Percentiles rank a stretch among this genome's conserved stretches.
Conservation (phyloP, 2,329 filamentous ascomycete species). For the Domatiomyces catenatus region DNA sequence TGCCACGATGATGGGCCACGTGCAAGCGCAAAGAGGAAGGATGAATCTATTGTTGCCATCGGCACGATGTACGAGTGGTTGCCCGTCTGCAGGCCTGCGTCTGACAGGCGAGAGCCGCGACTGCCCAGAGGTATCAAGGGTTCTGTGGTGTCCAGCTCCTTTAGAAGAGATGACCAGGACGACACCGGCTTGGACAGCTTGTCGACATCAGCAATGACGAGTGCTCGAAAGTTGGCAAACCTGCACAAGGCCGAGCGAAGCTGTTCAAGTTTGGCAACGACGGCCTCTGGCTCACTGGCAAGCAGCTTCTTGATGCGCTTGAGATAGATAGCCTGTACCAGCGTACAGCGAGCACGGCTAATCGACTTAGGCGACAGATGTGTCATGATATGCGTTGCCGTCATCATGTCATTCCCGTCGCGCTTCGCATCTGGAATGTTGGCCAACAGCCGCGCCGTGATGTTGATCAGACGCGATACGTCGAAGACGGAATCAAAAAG, state of each 20-base stretch:
- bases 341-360: conserved; percentile 59
- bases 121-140: conserved; percentile 56
- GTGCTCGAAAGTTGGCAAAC: conserved; percentile 69
- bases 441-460: conserved; percentile 66
- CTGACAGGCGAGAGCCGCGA: conserved; percentile 55
- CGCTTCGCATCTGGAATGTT: conserved; percentile 89
- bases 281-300: conserved; percentile 55
- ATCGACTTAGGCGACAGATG: conserved; percentile 66
- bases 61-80: conserved; percentile 65
- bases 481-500: conserved; percentile 87
- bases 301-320: conserved; percentile 72
- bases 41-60: conserved; percentile 84
- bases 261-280: conserved; percentile 62
- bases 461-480: conserved; percentile 45
- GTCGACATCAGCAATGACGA: conserved; percentile 67
- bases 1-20: conserved; percentile 59
- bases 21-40: conserved; percentile 63
- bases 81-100: conserved; percentile 60
- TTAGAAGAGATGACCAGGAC: conserved; percentile 55
- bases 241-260: conserved; percentile 63
- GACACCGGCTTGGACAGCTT: conserved; percentile 61
- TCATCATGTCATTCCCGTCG: conserved; percentile 51
- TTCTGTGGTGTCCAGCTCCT: conserved; percentile 36
- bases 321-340: conserved; percentile 77
- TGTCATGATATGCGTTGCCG: conserved; percentile 54